Evolutionary conservation across 768 basidiomycete genomes (phyloP).

Genomic region (Mycena capillaripes): DNA sequence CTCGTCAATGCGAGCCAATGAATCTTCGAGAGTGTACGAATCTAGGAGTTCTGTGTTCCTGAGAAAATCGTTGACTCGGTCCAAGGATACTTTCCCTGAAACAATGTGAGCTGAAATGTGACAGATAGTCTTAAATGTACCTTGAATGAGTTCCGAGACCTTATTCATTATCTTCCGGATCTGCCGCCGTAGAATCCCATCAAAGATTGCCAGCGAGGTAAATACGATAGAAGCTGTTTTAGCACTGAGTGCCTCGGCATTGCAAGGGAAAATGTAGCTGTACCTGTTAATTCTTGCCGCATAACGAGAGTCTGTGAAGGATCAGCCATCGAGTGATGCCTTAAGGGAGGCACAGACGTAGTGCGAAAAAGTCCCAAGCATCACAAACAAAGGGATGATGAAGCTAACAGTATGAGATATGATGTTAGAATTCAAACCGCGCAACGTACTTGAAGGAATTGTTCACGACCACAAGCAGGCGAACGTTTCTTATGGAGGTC

Average conservation of each 20-base stretch:
- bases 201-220: slow-evolving; percentile 27
- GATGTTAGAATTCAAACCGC: not conserved
- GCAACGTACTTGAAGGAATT: slow-evolving; percentile 53
- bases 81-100: slow-evolving; percentile 63
- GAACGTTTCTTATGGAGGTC: slow-evolving; percentile 53
- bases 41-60: slow-evolving; percentile 53
- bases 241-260: slow-evolving; percentile 7
- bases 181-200: slow-evolving; percentile 51
- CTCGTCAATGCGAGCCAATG: not conserved
- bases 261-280: not conserved
- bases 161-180: slow-evolving; percentile 46
- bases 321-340: not conserved
- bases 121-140: slow-evolving; percentile 1
- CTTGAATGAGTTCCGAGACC: slow-evolving; percentile 46
- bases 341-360: slow-evolving; percentile 51
- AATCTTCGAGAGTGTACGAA: slow-evolving; percentile 31
- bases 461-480: slow-evolving; percentile 56
- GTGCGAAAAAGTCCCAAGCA: slow-evolving; percentile 57
- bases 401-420: slow-evolving; percentile 45
- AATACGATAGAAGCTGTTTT: slow-evolving; percentile 43
- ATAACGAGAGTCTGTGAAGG: slow-evolving; percentile 20
- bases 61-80: slow-evolving; percentile 64
- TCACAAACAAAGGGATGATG: slow-evolving; percentile 64
- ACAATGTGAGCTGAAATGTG: not conserved
- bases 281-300: slow-evolving; percentile 35